Conservation (phyloP, 2,329 filamentous ascomycete genomes). For the Achaetomium macrosporum region DNA sequence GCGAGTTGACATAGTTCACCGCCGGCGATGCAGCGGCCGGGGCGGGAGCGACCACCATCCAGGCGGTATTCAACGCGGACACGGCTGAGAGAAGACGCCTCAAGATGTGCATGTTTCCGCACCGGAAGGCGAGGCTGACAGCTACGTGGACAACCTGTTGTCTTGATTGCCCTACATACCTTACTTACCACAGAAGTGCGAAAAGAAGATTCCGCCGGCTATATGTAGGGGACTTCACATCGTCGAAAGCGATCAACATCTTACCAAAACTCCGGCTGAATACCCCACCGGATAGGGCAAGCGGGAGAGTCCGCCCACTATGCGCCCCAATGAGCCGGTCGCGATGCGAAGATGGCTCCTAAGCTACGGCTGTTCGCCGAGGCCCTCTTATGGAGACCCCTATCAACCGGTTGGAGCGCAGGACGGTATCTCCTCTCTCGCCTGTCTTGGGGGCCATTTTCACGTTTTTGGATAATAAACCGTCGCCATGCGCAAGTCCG, state of each 20-base stretch:
- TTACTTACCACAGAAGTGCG: too few species aligned
- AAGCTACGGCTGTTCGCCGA: background rate
- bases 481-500: background rate
- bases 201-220: constrained; percentile 4
- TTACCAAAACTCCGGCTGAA: constrained; percentile 5
- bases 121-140: too few species aligned
- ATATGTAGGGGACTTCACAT: background rate
- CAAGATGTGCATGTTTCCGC: constrained; percentile 3
- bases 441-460: background rate
- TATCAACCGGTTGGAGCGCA: constrained; percentile 1
- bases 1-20: constrained; percentile 27
- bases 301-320: background rate
- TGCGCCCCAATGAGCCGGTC: constrained; percentile 7
- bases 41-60: background rate
- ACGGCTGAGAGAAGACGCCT: background rate
- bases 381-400: background rate
- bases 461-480: background rate
- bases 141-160: too few species aligned
- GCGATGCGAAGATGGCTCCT: background rate
- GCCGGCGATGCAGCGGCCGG: constrained; percentile 17
- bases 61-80: background rate
- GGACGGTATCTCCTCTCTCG: background rate
- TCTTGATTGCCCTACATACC: too few species aligned
- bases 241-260: background rate
- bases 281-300: background rate